Percentiles rank a stretch among this genome's conserved stretches.
phyloP scores from a whole-genome alignment of 2,329 filamentous ascomycete species.

The Colletotrichum nymphaeae region DNA sequence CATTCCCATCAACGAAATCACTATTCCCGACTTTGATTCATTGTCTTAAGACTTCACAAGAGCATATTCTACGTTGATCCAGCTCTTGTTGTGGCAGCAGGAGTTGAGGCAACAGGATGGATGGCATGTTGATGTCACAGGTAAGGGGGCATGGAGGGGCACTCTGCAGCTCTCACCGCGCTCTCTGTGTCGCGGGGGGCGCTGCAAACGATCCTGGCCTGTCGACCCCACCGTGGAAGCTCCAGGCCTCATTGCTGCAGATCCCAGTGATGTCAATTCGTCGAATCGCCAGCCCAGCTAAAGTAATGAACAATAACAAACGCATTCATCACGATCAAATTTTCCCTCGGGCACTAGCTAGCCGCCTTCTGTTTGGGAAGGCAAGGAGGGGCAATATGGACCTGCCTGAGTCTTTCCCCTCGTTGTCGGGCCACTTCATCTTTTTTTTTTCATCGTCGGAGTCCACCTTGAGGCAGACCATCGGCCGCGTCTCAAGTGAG shows the following conservation, averaged over 20 bases:
- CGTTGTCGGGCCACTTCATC: constrained; percentile 16
- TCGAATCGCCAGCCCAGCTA: background rate
- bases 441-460: background rate
- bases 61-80: background rate
- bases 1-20: too few species aligned
- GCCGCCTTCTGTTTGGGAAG: constrained; percentile 3
- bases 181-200: constrained; percentile 24
- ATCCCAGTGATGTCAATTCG: constrained; percentile 32
- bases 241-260: constrained; percentile 11
- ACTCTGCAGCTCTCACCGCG: constrained; percentile 14
- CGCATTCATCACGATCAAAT: constrained; percentile 8
- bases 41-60: background rate
- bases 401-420: background rate
- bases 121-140: constrained; percentile 9
- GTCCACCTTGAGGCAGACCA: background rate
- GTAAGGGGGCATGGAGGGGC: constrained; percentile 29
- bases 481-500: background rate
- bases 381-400: constrained; percentile 12
- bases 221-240: constrained; percentile 3
- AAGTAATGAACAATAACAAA: background rate
- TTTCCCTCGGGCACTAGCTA: constrained; percentile 13
- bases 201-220: constrained; percentile 15
- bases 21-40: background rate
- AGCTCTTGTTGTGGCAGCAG: background rate
- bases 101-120: background rate